Evolutionary conservation across 345 rosid species (phyloP).

Genomic region (Populus davidiana): DNA sequence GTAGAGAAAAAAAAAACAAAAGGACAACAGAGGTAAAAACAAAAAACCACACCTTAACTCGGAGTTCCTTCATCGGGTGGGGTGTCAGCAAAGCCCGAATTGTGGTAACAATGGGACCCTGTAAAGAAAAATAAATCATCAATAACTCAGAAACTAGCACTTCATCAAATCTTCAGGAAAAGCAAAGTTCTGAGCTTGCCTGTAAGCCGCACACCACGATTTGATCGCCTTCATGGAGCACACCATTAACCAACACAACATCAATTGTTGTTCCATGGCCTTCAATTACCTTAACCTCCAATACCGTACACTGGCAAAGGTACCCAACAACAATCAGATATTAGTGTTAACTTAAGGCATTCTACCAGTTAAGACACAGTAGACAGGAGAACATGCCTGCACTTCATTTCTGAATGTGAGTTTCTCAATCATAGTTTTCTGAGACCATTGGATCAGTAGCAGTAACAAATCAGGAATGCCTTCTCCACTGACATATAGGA

Average conservation of each 20-base stretch:
- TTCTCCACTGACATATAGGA: slow-evolving; percentile 57
- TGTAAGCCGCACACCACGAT: slow-evolving; percentile 94
- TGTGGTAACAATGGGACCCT: slow-evolving; percentile 86
- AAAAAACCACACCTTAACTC: slow-evolving; percentile 64
- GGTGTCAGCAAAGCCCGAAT: slow-evolving; percentile 92
- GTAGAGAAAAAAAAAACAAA: background rate
- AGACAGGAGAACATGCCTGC: slow-evolving; percentile 45
- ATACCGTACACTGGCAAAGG: slow-evolving; percentile 76
- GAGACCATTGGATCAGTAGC: slow-evolving; percentile 83
- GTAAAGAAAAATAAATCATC: slow-evolving; percentile 21
- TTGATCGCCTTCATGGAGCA: slow-evolving; percentile 89
- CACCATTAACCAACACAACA: slow-evolving; percentile 88
- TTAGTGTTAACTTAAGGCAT: slow-evolving; percentile 1
- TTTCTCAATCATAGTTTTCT: slow-evolving; percentile 93
- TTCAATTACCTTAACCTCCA: slow-evolving; percentile 95
- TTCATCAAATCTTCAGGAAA: slow-evolving; percentile 4
- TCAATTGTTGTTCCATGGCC: slow-evolving; percentile 96
- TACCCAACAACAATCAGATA: slow-evolving; percentile 26
- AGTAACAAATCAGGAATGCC: slow-evolving; percentile 87
- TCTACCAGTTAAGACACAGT: background rate
- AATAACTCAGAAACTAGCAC: slow-evolving; percentile 9
- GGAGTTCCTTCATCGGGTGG: slow-evolving; percentile 96
- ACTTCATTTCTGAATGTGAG: slow-evolving; percentile 76
- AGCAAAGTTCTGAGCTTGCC: slow-evolving; percentile 42
- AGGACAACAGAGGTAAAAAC: no score